Percentiles rank a stretch among this genome's conserved stretches.
These are phyloP conservation scores for Rhodotorula sp. DNA, from an alignment of 1,284 basidiomycete genomes.

Conservation along the genomic window DNA sequence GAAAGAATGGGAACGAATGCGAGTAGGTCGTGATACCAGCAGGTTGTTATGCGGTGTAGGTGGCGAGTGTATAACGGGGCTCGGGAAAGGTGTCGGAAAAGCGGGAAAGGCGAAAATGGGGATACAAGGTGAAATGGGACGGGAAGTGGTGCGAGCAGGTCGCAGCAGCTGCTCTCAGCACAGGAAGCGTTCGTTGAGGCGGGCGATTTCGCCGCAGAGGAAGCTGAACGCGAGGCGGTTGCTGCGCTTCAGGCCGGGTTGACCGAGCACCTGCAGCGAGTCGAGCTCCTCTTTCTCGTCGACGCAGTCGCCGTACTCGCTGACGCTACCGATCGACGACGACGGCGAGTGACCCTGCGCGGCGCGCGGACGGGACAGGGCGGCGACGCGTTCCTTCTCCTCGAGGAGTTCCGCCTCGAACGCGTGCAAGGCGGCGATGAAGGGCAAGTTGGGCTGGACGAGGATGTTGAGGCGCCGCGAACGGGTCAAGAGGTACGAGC, in stretches of 20 bases:
- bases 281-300: constrained; percentile 16
- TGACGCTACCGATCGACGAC: not conserved
- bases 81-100: not conserved
- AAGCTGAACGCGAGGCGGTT: constrained; percentile 42
- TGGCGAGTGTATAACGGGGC: not conserved
- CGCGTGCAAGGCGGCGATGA: constrained; percentile 44
- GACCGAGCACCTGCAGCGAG: constrained; percentile 12
- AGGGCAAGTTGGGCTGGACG: constrained; percentile 46
- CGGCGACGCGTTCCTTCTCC: not conserved
- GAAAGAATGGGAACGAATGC: too few species aligned
- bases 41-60: not conserved
- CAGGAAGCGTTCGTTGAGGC: constrained; percentile 43
- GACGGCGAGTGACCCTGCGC: not conserved
- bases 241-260: constrained; percentile 33
- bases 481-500: constrained; percentile 87
- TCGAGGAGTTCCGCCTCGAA: constrained; percentile 42
- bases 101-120: too few species aligned
- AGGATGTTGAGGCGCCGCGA: constrained; percentile 53
- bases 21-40: too few species aligned
- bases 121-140: not conserved
- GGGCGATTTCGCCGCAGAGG: constrained; percentile 41
- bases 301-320: constrained; percentile 5
- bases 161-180: constrained; percentile 1
- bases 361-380: not conserved
- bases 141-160: not conserved